Evolutionary conservation across 139 green algal genomes (phyloP), one percentile per base, ranked within the genome.

Genomic region (Chlorella sp.): DNA sequence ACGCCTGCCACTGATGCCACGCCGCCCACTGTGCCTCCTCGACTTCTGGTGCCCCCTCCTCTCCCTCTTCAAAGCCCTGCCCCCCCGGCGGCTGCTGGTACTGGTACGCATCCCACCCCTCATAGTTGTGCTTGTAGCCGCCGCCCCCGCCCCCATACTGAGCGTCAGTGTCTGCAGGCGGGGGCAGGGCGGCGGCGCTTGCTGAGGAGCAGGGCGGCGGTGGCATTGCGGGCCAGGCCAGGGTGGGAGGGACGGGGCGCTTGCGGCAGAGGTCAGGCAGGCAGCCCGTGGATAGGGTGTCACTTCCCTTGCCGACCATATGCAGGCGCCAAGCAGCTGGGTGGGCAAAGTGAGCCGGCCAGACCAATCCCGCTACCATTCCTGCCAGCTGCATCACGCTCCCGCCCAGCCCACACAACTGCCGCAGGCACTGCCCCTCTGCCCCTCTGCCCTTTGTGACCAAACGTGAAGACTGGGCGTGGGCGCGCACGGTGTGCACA

Each of bases 41-140:
- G 66, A 14, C 53, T 36, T 3, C 21, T 71, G 18, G 42, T 30
- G 30, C 39, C 32, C 16, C 77, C 18, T 18, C 77, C 19, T 61
- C 77, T n/a, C 0, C 77, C 16, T 34, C 22, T 24, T 42, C 32
- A 34, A 32, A 2, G 24, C 28, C 37, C 26, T 61, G 83, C 32
- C 42, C 40, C 85, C 66, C 19, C 42, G 4, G 18, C 88, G 48
- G 42, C 32, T 83, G 81, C 42, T 73, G 37, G 81, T 91, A 83
- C 21, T 71, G 60, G n/a, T 66, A 83, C n/a, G 81, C 18, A 42
- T 91, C 88, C 88, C 88, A 91, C 18, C 88, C 88, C n/a, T 86
- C 78, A 39, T 90, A 86, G 26, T 69, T 11, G 32, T 90, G 79
- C 39, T 30, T 7, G 88, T 91, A 88, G 19, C 39, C 16, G 5